Evolutionary conservation across 2,329 filamentous ascomycete species (phyloP).

Genomic region (Penicillium sp.): DNA sequence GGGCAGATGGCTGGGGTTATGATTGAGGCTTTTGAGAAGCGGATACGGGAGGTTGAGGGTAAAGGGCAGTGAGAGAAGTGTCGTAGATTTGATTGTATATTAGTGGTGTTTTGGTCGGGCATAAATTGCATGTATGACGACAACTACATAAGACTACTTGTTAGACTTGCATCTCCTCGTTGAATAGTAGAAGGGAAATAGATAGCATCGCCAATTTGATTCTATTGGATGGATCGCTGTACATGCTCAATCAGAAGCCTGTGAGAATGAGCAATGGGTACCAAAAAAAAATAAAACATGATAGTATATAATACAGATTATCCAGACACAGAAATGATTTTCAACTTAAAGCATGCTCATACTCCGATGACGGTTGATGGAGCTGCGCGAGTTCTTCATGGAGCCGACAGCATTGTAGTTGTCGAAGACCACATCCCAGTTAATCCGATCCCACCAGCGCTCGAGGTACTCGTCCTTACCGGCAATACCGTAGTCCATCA

Average conservation of each 20-base stretch:
- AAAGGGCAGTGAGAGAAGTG: conserved; percentile 10
- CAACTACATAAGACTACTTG: neutral
- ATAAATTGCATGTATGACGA: neutral
- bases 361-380: conserved; percentile 24
- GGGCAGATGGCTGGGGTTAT: conserved; percentile 82
- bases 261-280: conserved; percentile 8
- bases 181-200: neutral
- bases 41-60: conserved; percentile 62
- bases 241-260: conserved; percentile 15
- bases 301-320: conserved; percentile 30
- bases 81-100: conserved; percentile 13
- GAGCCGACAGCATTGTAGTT: conserved; percentile 40
- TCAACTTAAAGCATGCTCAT: conserved; percentile 29
- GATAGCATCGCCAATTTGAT: conserved; percentile 10
- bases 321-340: conserved; percentile 21
- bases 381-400: conserved; percentile 23
- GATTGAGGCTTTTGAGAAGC: conserved; percentile 88
- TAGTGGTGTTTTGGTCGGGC: conserved; percentile 4
- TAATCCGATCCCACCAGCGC: conserved; percentile 82
- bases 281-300: conserved; percentile 20
- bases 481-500: conserved; percentile 74
- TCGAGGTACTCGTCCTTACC: conserved; percentile 76
- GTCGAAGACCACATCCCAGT: conserved; percentile 74
- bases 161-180: neutral
- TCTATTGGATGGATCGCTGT: conserved; percentile 21